These are phyloP conservation scores for Sphaerostilbella broomeana DNA, from an alignment of 2,329 filamentous ascomycete genomes.

Conservation along the genomic window DNA sequence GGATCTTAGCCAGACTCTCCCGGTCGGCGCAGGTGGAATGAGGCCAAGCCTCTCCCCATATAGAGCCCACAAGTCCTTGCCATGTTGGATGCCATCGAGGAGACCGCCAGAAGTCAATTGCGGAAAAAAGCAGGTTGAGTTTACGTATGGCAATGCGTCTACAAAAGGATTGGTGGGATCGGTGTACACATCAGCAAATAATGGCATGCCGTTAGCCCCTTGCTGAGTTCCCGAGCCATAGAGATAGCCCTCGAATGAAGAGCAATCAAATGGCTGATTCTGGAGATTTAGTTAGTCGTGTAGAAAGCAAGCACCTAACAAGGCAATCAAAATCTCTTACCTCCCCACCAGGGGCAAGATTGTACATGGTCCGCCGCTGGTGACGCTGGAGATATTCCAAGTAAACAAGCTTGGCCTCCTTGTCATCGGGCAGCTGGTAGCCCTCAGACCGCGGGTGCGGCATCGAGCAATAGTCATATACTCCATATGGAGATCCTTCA, in stretches of 20 bases:
- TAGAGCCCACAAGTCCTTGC: conserved; percentile 6
- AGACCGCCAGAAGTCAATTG: conserved; percentile 5
- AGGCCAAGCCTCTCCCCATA: conserved; percentile 6
- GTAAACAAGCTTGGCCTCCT: conserved; percentile 8
- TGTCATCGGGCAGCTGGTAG: conserved; percentile 8
- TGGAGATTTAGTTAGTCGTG: neutral
- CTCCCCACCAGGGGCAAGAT: conserved; percentile 7
- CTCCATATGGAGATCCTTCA: conserved; percentile 6
- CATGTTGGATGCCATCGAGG: conserved; percentile 8
- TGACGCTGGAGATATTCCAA: conserved; percentile 8
- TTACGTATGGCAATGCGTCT: conserved; percentile 8
- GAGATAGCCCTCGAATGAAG: conserved; percentile 4
- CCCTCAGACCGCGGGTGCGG: conserved; percentile 3
- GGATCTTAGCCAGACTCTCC: conserved; percentile 7
- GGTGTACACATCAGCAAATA: conserved; percentile 5
- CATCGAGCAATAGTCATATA: conserved; percentile 10
- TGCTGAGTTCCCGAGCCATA: conserved; percentile 1
- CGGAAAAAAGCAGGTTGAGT: conserved; percentile 9
- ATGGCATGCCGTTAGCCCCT: neutral
- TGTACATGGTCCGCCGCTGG: conserved; percentile 10
- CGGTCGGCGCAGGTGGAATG: neutral
- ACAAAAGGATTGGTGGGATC: conserved; percentile 6
- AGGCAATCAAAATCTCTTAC: neutral
- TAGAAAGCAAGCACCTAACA: neutral
- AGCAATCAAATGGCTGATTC: conserved; percentile 10